These are phyloP conservation scores for Leishmania turanica DNA, from an alignment of 208 protist genomes.

Conservation along the genomic window DNA sequence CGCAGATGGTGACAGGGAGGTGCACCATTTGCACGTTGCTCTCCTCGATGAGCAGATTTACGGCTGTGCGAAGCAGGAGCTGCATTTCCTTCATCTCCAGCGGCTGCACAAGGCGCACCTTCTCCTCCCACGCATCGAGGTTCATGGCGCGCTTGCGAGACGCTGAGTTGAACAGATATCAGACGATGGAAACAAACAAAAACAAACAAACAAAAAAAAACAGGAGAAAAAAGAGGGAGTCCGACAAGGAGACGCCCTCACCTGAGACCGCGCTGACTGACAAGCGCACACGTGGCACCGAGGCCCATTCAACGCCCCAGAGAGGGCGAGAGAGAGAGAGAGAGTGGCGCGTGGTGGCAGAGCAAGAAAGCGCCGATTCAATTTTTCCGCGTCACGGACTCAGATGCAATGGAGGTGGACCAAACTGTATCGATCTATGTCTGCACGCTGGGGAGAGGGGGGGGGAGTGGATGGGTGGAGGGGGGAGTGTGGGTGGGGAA, in stretches of 20 bases:
- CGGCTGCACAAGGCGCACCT: conserved; percentile 54
- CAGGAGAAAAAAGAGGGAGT: neutral
- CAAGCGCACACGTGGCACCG: neutral
- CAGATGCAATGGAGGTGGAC: neutral
- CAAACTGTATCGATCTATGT: neutral
- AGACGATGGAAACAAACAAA: neutral
- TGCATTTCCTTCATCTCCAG: conserved; percentile 74
- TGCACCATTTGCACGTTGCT: conserved; percentile 95
- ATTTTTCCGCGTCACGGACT: neutral
- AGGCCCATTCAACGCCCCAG: no score
- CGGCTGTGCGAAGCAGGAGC: conserved; percentile 61
- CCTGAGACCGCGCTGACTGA: neutral
- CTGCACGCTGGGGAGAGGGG: neutral
- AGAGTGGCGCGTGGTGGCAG: neutral
- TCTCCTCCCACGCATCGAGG: conserved; percentile 68
- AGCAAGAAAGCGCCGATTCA: neutral
- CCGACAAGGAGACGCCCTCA: neutral
- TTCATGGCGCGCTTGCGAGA: conserved; percentile 38
- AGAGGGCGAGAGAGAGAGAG: no score
- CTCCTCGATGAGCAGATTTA: conserved; percentile 84
- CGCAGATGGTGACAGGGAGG: conserved; percentile 98
- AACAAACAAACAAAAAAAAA: no score
- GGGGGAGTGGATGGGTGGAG: no score
- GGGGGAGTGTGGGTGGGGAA: no score
- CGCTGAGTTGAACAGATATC: neutral